Evolutionary conservation across 441 rosid species (phyloP).

Genomic region (Omphalea diandra): DNA sequence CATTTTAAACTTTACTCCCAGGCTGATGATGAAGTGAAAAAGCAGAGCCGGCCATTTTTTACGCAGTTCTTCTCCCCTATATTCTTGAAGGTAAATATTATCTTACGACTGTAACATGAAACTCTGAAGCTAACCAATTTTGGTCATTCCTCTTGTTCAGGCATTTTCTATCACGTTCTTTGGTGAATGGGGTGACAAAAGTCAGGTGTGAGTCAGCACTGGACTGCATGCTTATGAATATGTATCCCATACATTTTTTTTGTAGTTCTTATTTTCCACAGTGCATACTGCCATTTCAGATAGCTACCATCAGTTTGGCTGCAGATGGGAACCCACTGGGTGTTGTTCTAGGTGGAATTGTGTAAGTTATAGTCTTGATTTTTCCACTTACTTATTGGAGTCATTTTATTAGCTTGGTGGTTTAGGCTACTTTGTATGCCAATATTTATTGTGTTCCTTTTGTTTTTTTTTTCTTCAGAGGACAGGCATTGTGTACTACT

Average conservation of each 20-base stretch:
- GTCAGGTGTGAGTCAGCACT: slow-evolving; percentile 56
- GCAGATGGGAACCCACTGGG: slow-evolving; percentile 94
- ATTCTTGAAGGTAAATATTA: slow-evolving; percentile 62
- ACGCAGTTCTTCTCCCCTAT: slow-evolving; percentile 85
- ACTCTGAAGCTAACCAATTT: slow-evolving; percentile 18
- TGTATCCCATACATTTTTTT: not conserved
- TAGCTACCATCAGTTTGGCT: slow-evolving; percentile 95
- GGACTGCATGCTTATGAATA: slow-evolving; percentile 10
- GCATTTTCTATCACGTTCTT: slow-evolving; percentile 94
- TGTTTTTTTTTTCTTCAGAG: slow-evolving; percentile 42
- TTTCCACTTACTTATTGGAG: slow-evolving; percentile 2
- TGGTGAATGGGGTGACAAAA: slow-evolving; percentile 99
- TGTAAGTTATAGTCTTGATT: slow-evolving; percentile 48
- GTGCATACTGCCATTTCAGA: slow-evolving; percentile 41
- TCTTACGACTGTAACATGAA: not conserved
- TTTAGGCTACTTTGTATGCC: not conserved
- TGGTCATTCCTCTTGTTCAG: slow-evolving; percentile 39
- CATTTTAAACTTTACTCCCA: slow-evolving; percentile 29
- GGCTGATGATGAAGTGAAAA: slow-evolving; percentile 75
- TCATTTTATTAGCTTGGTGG: not conserved
- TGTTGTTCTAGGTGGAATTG: slow-evolving; percentile 82
- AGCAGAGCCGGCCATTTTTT: slow-evolving; percentile 65
- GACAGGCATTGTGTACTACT: slow-evolving; percentile 79
- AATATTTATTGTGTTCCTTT: slow-evolving; percentile 6
- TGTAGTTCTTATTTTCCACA: slow-evolving; percentile 18